phyloP scores from a whole-genome alignment of 768 basidiomycete genomes.

The Psilocybe azurescens region DNA sequence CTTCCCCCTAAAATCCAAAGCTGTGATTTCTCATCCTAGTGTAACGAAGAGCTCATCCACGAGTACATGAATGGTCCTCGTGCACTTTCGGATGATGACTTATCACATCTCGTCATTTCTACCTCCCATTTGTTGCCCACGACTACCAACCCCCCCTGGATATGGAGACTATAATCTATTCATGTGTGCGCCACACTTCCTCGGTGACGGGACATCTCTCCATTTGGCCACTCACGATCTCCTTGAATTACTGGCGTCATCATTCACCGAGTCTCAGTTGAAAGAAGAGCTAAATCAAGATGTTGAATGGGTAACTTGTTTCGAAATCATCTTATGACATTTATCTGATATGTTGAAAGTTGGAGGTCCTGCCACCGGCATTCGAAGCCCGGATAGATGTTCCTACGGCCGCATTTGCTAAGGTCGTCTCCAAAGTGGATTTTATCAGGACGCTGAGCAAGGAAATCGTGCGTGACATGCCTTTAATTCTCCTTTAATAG shows the following conservation, averaged over 20 bases:
- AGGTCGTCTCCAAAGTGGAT: conserved; percentile 53
- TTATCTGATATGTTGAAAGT: neutral
- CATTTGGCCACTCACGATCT: conserved; percentile 8
- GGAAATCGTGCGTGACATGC: conserved; percentile 44
- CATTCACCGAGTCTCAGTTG: neutral
- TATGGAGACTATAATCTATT: neutral
- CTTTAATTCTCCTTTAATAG: neutral
- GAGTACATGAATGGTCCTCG: conserved; percentile 13
- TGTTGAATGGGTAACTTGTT: conserved; percentile 5
- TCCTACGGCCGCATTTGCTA: conserved; percentile 25
- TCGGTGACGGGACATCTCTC: conserved; percentile 11
- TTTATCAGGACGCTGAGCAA: conserved; percentile 48
- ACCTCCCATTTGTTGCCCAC: neutral
- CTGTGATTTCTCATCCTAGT: neutral
- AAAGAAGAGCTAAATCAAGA: neutral
- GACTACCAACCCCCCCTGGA: neutral
- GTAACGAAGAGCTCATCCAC: conserved; percentile 2
- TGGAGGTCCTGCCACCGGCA: conserved; percentile 25
- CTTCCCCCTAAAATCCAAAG: neutral
- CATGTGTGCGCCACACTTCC: conserved; percentile 13
- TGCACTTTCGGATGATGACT: neutral
- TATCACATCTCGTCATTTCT: conserved; percentile 4
- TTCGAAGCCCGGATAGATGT: conserved; percentile 31
- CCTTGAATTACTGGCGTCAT: neutral
- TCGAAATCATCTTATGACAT: neutral